These are phyloP conservation scores for Penicillium desertorum DNA, from an alignment of 495 filamentous ascomycete species.

Conservation along the genomic window DNA sequence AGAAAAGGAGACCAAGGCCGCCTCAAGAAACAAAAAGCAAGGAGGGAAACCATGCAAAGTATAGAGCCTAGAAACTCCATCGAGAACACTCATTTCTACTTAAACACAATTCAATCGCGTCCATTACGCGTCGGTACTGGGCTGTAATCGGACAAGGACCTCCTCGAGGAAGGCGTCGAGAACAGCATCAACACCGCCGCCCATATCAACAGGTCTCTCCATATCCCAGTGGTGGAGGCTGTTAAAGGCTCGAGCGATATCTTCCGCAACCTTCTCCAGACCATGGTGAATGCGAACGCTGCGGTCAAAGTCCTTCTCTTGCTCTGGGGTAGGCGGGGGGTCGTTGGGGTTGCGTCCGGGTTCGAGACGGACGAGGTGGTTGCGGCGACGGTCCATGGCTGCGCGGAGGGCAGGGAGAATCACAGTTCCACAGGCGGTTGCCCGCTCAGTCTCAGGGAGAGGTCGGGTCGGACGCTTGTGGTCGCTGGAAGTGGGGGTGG, in stretches of 20 bases:
- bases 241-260: conserved; percentile 71
- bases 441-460: conserved; percentile 13
- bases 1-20: background rate
- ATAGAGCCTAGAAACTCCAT: background rate
- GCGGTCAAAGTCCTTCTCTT: conserved; percentile 43
- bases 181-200: conserved; percentile 78
- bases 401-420: conserved; percentile 88
- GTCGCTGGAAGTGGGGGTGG: conserved; percentile 9
- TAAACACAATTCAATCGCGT: background rate
- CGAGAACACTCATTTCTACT: background rate
- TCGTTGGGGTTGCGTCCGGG: conserved; percentile 18
- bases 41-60: background rate
- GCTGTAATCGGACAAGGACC: conserved; percentile 87
- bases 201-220: conserved; percentile 85
- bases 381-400: conserved; percentile 73
- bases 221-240: conserved; percentile 87
- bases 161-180: conserved; percentile 93
- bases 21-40: background rate
- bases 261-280: conserved; percentile 73
- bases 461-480: background rate
- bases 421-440: conserved; percentile 51
- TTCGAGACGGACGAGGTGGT: conserved; percentile 28
- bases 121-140: background rate
- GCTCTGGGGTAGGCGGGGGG: conserved; percentile 18
- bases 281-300: conserved; percentile 77